Conservation (phyloP, 345 rosid genomes). For the Lumnitzera littorea region DNA sequence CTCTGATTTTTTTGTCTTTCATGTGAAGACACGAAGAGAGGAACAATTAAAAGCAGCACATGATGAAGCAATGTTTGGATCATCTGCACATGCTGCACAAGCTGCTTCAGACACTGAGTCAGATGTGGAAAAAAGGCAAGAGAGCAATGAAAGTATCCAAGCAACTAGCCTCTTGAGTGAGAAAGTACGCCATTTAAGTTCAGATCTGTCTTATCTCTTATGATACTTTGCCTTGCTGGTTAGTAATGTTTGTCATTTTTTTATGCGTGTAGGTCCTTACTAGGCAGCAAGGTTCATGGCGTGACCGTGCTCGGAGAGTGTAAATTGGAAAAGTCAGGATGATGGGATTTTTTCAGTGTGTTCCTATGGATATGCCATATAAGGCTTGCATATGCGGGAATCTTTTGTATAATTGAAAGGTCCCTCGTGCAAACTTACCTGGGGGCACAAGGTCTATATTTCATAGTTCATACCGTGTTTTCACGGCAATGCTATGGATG, state of each 20-base stretch:
- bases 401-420: too few relatives aligned
- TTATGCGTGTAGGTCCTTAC: conserved; percentile 56
- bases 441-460: too few relatives aligned
- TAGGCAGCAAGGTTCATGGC: conserved; percentile 96
- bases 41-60: conserved; percentile 68
- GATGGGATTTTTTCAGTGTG: background rate
- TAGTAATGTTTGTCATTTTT: background rate
- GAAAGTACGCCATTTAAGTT: conserved; percentile 29
- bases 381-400: too few relatives aligned
- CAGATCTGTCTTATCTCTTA: background rate
- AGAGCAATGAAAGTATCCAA: conserved; percentile 24
- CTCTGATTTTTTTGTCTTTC: background rate
- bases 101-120: conserved; percentile 19
- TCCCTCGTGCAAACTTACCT: too few relatives aligned
- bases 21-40: conserved; percentile 62
- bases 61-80: conserved; percentile 95
- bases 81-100: conserved; percentile 24
- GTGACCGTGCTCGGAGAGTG: conserved; percentile 76
- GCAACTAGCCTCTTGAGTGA: conserved; percentile 60
- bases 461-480: too few relatives aligned
- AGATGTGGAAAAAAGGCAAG: conserved; percentile 27
- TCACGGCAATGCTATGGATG: too few relatives aligned
- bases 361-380: too few relatives aligned
- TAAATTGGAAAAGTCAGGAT: conserved; percentile 13
- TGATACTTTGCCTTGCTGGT: too few relatives aligned